Base-by-base conservation (phyloP, 441 rosid species). In the Populus hybrid region DNA sequence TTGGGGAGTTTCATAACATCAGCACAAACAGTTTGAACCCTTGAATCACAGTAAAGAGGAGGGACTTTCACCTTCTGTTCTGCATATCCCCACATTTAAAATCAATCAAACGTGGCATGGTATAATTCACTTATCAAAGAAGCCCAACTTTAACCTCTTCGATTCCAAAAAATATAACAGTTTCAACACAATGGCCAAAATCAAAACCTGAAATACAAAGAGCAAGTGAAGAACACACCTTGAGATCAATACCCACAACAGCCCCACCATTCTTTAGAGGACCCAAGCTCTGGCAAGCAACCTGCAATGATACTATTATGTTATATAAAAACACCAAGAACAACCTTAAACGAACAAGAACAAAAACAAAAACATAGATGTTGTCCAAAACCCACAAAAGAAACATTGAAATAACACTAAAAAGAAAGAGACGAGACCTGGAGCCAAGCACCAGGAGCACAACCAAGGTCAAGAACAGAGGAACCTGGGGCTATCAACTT, bases 391-490 rank as follows among this genome's bases (percentile, higher is more conserved):
- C 73, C 45, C 36, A 74, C 42, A 26, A 69, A 23, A 59, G 24
- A 50, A 73, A 56, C 20, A 1, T 18, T 29, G 74, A 68, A 38
- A 45, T 4, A 74, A 38, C 31, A 7, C 18, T 2, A 53, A 10
- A 40, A 8, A 9, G 21, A 53, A 26, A 9, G 21, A 24, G 59
- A 73, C 45, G 16, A 68, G 18, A 95, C 98, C 95, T 95, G 98
- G 77, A 95, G 99, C 99, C 99, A 95, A 74, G 99, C 98, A 85
- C 98, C 99, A 66, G 98, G 98, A 68, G 99, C 99, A 70, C 98
- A 95, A 26, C 99, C 97, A 56, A 95, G 92, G 84, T 94, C 99
- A 70, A 95, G 99, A 85, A 95, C 93, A 71, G 95, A 88, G 74
- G 92, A 91, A 4, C 99, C 97, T 9, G 91, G 89, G 56, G 88